Percentiles rank a stretch among this genome's conserved stretches.
These are phyloP conservation scores for Paspalum notatum DNA, from an alignment of 176 grass and related monocot genomes.

Conservation along the genomic window DNA sequence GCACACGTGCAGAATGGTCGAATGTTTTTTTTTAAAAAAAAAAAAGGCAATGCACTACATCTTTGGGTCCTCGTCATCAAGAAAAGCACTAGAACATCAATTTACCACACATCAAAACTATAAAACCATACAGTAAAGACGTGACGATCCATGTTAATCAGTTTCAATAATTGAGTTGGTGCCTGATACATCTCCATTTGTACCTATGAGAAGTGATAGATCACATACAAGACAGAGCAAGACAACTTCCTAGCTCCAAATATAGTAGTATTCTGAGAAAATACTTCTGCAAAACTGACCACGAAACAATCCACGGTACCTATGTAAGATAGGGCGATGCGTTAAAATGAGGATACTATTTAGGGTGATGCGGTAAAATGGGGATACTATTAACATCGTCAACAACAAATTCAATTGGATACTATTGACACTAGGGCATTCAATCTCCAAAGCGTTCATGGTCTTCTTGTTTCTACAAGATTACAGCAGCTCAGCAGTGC, in stretches of 20 bases:
- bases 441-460: constrained; percentile 31
- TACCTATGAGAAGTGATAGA: not conserved
- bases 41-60: not conserved
- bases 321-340: not conserved
- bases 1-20: not conserved
- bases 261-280: not conserved
- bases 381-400: not conserved
- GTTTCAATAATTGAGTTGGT: not conserved
- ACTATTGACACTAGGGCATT: not conserved
- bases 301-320: not conserved
- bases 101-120: not conserved
- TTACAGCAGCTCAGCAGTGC: not conserved
- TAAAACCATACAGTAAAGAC: not conserved
- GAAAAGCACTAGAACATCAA: not conserved
- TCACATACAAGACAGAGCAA: not conserved
- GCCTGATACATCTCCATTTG: not conserved
- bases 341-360: not conserved
- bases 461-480: constrained; percentile 22
- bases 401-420: not conserved
- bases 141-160: not conserved
- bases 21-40: no score
- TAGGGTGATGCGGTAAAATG: no score
- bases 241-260: not conserved
- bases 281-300: constrained; percentile 17
- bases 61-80: not conserved